Base-by-base conservation (phyloP, 2,329 filamentous ascomycete genomes). In the Paracoccidioides brasiliensis region DNA sequence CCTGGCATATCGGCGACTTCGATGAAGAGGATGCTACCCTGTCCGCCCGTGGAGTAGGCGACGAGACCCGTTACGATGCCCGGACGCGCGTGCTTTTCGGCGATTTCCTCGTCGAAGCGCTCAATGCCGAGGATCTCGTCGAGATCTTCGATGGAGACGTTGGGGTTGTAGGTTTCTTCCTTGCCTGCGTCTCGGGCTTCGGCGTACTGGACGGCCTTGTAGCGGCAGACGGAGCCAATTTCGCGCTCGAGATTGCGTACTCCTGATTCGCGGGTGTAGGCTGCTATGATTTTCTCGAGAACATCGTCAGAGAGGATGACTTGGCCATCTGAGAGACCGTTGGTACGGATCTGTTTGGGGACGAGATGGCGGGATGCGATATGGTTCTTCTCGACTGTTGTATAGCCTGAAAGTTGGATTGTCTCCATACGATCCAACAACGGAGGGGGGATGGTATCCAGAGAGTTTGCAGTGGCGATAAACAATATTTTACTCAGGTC, bases 1-100 rank as follows among this genome's bases (percentile, higher is more conserved):
- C 93, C 93, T 0, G 93, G 93, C 90, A 97, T 97, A 67, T 95
- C 90, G 9, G 91, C 89, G 46, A 96, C 89, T 72, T 98, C 93
- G 64, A 98, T 98, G 76, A 98, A 98, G 55, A 98, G 79, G 65
- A 98, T 98, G 67, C 87, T 90, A 59, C 93, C 93, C 69, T 96
- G 91, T 50, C 90, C 90, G 52, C 93, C 91, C 3, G 85, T 86
- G 66, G 85, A 89, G 74, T 96, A 98, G 7, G 93, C 93, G 14
- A 98, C 93, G 37, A 98, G 83, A 12, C 93, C 93, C 0, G 93
- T 98, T 41, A 98, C 91, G 56, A 98, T 87, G 56, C 93, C 93
- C 1, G 93, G 91, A 15, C 90, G 80, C 78, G 68, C 78, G 42
- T 81, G 82, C 66, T 87, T 89, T 69, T 95, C 91, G 10, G 93